Conservation (phyloP, 116 monocot genomes). For the Dioscorea cayenensis region DNA sequence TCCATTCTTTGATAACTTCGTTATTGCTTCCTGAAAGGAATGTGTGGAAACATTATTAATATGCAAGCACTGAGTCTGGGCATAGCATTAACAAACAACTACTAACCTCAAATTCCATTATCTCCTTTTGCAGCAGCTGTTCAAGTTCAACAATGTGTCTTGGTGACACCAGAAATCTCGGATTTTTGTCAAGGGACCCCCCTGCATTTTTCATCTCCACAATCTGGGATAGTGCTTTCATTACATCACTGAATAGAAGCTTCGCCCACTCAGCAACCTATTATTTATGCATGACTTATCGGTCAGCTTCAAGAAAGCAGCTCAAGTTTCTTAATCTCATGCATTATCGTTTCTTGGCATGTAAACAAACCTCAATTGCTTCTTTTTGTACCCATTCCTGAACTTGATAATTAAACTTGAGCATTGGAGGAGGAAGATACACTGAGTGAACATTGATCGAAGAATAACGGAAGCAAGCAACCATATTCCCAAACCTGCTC, state of each 20-base stretch:
- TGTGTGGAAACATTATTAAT: constrained; percentile 3
- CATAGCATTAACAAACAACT: neutral
- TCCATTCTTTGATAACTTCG: constrained; percentile 43
- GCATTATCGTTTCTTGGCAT: constrained; percentile 8
- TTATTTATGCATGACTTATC: neutral
- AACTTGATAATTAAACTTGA: constrained; percentile 54
- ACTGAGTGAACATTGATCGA: constrained; percentile 75
- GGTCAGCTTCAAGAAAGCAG: neutral
- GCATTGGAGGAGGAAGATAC: constrained; percentile 69
- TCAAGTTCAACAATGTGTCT: constrained; percentile 47
- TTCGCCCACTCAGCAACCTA: constrained; percentile 50
- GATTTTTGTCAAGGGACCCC: constrained; percentile 15
- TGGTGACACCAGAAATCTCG: constrained; percentile 22
- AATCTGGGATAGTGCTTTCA: constrained; percentile 30
- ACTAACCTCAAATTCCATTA: constrained; percentile 71
- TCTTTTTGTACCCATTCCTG: constrained; percentile 85
- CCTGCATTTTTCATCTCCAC: constrained; percentile 14
- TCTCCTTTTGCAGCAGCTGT: constrained; percentile 58
- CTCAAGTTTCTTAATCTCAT: neutral
- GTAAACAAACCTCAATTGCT: constrained; percentile 63
- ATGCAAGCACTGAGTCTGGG: neutral
- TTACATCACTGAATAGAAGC: constrained; percentile 50
- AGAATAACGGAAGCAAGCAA: constrained; percentile 95
- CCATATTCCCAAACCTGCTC: constrained; percentile 82
- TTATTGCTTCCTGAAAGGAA: constrained; percentile 57